phyloP scores from a whole-genome alignment of 192 early-diverging fungal species.

The Backusella liffmaniae region DNA sequence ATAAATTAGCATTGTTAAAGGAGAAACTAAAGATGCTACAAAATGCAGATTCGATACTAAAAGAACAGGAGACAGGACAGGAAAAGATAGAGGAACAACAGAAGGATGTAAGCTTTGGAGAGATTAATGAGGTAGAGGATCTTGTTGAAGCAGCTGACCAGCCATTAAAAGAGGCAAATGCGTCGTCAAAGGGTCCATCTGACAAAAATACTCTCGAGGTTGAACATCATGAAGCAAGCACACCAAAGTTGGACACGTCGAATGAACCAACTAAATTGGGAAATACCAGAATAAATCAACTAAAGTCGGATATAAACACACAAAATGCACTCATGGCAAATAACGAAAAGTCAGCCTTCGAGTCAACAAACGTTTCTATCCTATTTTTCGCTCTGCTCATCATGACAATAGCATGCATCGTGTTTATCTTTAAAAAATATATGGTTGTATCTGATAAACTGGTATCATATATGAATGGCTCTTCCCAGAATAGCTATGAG shows the following conservation, averaged over 20 bases:
- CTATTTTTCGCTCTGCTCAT: neutral
- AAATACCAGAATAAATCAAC: neutral
- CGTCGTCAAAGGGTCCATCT: neutral
- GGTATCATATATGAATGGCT: neutral
- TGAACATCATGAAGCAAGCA: neutral
- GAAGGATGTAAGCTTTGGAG: neutral
- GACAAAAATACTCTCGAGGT: neutral
- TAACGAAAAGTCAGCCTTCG: neutral
- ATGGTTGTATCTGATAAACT: neutral
- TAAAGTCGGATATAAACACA: neutral
- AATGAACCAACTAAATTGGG: neutral
- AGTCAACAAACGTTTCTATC: neutral
- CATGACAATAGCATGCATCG: neutral
- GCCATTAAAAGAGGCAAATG: neutral
- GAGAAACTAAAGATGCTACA: neutral
- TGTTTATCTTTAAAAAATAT: neutral
- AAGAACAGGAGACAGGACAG: neutral
- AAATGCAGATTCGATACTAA: neutral
- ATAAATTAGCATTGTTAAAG: neutral
- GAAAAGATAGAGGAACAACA: neutral
- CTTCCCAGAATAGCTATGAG: neutral
- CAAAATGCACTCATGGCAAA: neutral
- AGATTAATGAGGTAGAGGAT: neutral
- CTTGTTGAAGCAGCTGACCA: neutral
- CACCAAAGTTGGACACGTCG: neutral